Evolutionary conservation across 163 green algal species (phyloP).

Genomic region (Smithsoniella earleae): DNA sequence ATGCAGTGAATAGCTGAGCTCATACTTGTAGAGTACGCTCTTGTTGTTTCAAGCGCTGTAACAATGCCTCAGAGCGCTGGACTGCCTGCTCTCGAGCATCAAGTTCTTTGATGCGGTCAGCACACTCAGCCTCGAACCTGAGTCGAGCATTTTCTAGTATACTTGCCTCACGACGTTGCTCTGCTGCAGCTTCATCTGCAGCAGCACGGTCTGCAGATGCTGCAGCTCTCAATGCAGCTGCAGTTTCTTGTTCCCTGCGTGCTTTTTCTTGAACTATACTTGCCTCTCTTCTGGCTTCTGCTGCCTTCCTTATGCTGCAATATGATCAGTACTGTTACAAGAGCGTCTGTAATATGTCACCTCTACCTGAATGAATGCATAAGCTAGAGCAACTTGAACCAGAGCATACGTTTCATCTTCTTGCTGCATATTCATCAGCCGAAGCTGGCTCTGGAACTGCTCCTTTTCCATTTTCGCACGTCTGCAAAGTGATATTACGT

Average conservation of each 20-base stretch:
- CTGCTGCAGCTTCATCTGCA: neutral
- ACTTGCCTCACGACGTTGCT: neutral
- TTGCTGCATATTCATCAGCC: slow-evolving; percentile 17
- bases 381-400: too few species aligned
- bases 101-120: neutral
- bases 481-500: too few species aligned
- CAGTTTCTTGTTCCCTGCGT: neutral
- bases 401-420: slow-evolving; percentile 7
- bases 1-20: too few species aligned
- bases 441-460: neutral
- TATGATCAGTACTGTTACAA: too few species aligned
- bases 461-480: slow-evolving; percentile 21
- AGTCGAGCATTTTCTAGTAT: neutral
- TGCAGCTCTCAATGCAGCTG: neutral
- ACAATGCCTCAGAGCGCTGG: neutral
- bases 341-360: too few species aligned
- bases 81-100: neutral
- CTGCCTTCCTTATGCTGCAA: slow-evolving; percentile 8
- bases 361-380: too few species aligned
- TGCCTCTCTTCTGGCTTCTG: neutral
- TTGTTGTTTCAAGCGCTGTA: neutral
- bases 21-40: neutral
- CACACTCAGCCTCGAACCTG: slow-evolving; percentile 12
- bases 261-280: neutral
- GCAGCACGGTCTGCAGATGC: slow-evolving; percentile 3